phyloP scores from a whole-genome alignment of 2,329 filamentous ascomycete species.

The Xylariaceae sp. region DNA sequence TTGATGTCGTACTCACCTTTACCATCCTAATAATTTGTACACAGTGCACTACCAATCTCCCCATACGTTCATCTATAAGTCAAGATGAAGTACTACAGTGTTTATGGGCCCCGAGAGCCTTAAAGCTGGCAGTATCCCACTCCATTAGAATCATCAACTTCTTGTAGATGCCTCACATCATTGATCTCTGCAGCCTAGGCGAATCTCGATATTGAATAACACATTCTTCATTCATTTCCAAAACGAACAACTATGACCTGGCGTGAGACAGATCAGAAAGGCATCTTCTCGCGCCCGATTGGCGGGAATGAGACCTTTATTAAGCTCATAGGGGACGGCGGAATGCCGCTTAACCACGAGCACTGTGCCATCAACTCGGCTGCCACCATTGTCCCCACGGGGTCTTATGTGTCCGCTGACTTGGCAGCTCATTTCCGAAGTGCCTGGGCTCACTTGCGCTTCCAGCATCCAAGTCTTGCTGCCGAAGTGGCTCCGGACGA shows the following conservation, averaged over 20 bases:
- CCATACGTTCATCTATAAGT: too few species aligned
- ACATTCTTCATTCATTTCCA: background rate
- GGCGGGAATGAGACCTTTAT: slow-evolving; percentile 38
- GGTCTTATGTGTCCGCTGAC: slow-evolving; percentile 24
- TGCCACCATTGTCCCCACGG: slow-evolving; percentile 31
- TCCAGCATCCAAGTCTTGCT: slow-evolving; percentile 32
- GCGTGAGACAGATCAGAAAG: slow-evolving; percentile 23
- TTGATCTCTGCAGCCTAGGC: too few species aligned
- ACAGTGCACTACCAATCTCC: too few species aligned
- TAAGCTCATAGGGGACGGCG: slow-evolving; percentile 39
- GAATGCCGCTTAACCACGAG: slow-evolving; percentile 37
- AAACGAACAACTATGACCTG: slow-evolving; percentile 22
- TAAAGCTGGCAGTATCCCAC: too few species aligned
- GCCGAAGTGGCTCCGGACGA: slow-evolving; percentile 25
- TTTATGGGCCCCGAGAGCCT: too few species aligned
- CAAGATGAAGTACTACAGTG: too few species aligned
- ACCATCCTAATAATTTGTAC: too few species aligned
- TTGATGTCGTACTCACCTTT: too few species aligned
- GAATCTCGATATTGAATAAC: too few species aligned
- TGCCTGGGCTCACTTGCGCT: slow-evolving; percentile 30
- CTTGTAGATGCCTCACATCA: too few species aligned
- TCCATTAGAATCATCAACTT: too few species aligned
- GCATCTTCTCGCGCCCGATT: slow-evolving; percentile 20
- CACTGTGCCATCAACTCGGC: slow-evolving; percentile 41
- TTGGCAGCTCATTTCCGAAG: slow-evolving; percentile 26